Evolutionary conservation across 2,329 filamentous ascomycete species (phyloP), one percentile per base, ranked within the genome.

Genomic region (Trichoderma guizhouense): DNA sequence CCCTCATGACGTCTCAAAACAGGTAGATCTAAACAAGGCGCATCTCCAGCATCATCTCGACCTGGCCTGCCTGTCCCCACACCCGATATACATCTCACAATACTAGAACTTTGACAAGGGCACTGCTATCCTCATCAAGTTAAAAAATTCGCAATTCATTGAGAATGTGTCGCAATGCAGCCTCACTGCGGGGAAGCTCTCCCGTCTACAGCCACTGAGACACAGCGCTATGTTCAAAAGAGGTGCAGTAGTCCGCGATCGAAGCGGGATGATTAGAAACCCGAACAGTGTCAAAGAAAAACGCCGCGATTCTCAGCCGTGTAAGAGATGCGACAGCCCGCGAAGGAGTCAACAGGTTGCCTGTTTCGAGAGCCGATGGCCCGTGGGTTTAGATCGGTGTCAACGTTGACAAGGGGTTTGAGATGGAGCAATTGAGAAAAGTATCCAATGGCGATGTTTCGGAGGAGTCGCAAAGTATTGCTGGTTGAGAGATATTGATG

Each of bases 1-100:
- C 36, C 39, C 26, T 36, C 60, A 63, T 32, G 36, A 34, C 62
- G 28, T 51, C 7, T 12, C 34, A 1, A 18, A 32, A 51, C 7
- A 43, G 39, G 39, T 43, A 21, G 9, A 12, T 34, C 3, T 26
- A n/a, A 30, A 60, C 55, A 60, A 60, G 64, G 64, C 21, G 24
- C n/a, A 66, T 66, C 30, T 65, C 28, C 64, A 57, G 34, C n/a
- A 68, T 68, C 65, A 51, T 47, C 55, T 32, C 65, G 32, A 8
- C 36, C 1, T 18, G 36, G 3, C 3, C 36, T 36, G 14, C 6
- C 12, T 28, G 8, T 3, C 47, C 51, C 30, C 64, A 57, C 36
- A 6, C 32, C 0, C 18, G 7, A 34, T 21, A 24, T 36, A 18
- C 24, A 12, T 24, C 30, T 36, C 32, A 43, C 28, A 26, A 39